These are phyloP conservation scores for Plantago elongata DNA, from an alignment of 257 asterid species.

Conservation along the genomic window DNA sequence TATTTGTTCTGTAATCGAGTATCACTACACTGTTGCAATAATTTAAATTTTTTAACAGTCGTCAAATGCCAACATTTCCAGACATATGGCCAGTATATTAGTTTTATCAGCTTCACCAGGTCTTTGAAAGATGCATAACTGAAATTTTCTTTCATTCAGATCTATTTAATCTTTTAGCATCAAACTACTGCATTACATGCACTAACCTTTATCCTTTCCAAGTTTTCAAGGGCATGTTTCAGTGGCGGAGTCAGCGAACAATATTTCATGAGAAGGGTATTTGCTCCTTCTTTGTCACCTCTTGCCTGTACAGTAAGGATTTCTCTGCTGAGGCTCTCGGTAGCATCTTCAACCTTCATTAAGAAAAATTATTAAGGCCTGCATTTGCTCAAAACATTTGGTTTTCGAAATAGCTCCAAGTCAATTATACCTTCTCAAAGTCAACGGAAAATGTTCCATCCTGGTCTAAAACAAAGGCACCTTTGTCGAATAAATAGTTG, in stretches of 20 bases:
- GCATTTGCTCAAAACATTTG: constrained; percentile 7
- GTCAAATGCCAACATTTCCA: too few relatives aligned
- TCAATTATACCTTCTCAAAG: constrained; percentile 65
- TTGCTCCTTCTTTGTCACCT: constrained; percentile 78
- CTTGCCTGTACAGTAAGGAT: constrained; percentile 82
- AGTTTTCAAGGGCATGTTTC: constrained; percentile 55
- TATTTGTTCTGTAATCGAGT: too few relatives aligned
- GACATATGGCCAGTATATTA: too few relatives aligned
- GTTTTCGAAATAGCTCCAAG: background rate
- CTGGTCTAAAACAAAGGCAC: constrained; percentile 52
- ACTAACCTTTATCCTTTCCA: constrained; percentile 63
- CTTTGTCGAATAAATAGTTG: constrained; percentile 73
- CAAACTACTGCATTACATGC: background rate
- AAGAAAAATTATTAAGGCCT: background rate
- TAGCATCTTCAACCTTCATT: constrained; percentile 70
- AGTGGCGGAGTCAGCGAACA: constrained; percentile 53
- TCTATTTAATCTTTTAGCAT: background rate
- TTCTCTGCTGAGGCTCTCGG: constrained; percentile 81
- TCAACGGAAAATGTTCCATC: constrained; percentile 71
- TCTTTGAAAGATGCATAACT: background rate
- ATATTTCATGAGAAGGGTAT: constrained; percentile 52
- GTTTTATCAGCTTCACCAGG: too few relatives aligned
- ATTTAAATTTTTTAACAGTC: too few relatives aligned
- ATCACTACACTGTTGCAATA: too few relatives aligned
- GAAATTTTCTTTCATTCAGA: background rate